Conservation (phyloP, 2,329 filamentous ascomycete species). For the Immersiporthe knoxdaviesiana region DNA sequence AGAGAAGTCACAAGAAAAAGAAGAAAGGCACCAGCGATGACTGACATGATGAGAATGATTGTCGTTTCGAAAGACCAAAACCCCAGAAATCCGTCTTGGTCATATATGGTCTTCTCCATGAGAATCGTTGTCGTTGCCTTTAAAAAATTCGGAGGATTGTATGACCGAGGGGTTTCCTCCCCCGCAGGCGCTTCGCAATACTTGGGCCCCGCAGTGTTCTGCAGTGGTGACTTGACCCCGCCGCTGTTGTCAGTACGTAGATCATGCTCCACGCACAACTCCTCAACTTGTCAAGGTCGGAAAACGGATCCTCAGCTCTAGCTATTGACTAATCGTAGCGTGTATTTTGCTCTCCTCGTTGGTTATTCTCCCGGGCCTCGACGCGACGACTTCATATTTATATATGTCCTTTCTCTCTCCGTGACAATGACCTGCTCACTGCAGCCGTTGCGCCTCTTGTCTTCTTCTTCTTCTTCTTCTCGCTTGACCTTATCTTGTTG, state of each 20-base stretch:
- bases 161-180: not conserved
- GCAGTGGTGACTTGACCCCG: not conserved
- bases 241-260: not conserved
- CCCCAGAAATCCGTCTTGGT: not conserved
- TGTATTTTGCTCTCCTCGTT: not conserved
- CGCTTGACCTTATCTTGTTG: not conserved
- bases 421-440: slow-evolving; percentile 10
- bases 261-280: not conserved
- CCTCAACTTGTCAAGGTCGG: not conserved
- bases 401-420: not conserved
- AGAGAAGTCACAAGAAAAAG: not conserved
- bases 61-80: not conserved
- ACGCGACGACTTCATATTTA: not conserved
- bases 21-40: too few species aligned
- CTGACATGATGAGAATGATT: not conserved
- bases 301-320: not conserved
- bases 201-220: not conserved
- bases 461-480: not conserved
- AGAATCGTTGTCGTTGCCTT: not conserved
- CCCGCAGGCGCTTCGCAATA: not conserved
- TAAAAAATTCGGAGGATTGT: not conserved
- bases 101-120: not conserved
- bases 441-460: not conserved
- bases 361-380: not conserved
- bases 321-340: not conserved